A percentile compares a stretch with the other conserved stretches of the same genome.
Conservation (phyloP, 2,329 filamentous ascomycete genomes). For the Nakataea oryzae region DNA sequence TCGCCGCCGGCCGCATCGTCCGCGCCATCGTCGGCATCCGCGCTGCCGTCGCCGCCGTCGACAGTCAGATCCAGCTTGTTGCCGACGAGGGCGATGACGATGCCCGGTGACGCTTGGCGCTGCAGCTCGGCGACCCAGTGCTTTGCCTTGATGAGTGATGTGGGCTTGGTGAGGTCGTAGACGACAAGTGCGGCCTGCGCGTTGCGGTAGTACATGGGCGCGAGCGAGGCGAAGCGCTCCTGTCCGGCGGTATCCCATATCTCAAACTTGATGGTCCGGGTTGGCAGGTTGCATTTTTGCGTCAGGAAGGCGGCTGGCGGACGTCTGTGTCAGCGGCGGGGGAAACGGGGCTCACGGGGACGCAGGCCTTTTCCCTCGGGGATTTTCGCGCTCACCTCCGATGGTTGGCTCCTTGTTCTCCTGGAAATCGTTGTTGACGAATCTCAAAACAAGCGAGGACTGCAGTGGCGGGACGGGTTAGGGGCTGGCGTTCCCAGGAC, state of each 20-base stretch:
- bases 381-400: conserved; percentile 61
- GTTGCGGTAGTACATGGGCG: conserved; percentile 99
- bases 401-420: conserved; percentile 99
- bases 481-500: not conserved
- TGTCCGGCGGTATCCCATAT: conserved; percentile 99
- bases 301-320: conserved; percentile 83
- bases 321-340: not conserved
- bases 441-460: conserved; percentile 95
- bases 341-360: not conserved
- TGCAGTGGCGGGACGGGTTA: conserved; percentile 23
- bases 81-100: conserved; percentile 92
- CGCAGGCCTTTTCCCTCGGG: not conserved
- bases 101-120: conserved; percentile 88
- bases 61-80: conserved; percentile 90
- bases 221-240: conserved; percentile 91
- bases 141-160: conserved; percentile 90
- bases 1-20: conserved; percentile 49
- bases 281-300: conserved; percentile 95
- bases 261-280: conserved; percentile 83
- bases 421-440: conserved; percentile 99
- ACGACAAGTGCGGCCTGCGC: conserved; percentile 95
- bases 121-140: conserved; percentile 98
- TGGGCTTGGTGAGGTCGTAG: conserved; percentile 96
- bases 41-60: conserved; percentile 39
- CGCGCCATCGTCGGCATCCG: conserved; percentile 38